Conservation (phyloP, 2,329 filamentous ascomycete genomes). For the Rhynchosporium graminicola region DNA sequence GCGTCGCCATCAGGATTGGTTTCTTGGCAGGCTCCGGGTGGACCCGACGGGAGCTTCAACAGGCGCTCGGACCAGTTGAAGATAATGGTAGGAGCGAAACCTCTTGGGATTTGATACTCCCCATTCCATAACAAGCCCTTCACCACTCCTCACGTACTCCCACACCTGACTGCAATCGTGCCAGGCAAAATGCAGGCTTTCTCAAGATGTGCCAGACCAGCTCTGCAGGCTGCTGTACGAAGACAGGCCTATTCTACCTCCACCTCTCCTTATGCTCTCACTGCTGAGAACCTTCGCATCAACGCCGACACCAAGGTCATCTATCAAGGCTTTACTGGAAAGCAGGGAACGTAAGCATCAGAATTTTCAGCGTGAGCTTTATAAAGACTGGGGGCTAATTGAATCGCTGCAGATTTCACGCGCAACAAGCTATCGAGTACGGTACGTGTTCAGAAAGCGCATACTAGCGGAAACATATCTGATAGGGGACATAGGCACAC, state of each 20-base stretch:
- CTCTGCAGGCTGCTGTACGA: constrained; percentile 66
- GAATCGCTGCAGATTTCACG: constrained; percentile 76
- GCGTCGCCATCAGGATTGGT: no score
- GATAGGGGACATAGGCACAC: constrained; percentile 67
- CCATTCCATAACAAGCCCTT: no score
- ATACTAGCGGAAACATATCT: constrained; percentile 33
- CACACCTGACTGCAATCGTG: constrained; percentile 38
- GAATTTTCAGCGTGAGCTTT: neutral
- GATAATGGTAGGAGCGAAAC: no score
- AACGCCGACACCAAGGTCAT: constrained; percentile 91
- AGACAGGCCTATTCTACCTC: constrained; percentile 75
- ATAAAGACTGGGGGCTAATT: constrained; percentile 36
- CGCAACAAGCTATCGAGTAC: constrained; percentile 96
- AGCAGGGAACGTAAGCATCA: constrained; percentile 82
- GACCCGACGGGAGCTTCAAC: no score
- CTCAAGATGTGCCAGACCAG: constrained; percentile 70
- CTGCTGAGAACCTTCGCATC: constrained; percentile 86
- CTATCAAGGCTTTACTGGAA: constrained; percentile 96
- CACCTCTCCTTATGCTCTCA: constrained; percentile 69
- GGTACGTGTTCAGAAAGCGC: constrained; percentile 56
- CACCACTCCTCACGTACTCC: no score
- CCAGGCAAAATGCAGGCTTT: constrained; percentile 77
- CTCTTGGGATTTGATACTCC: no score
- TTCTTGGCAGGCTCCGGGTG: no score
- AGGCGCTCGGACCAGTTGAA: no score